phyloP scores from a whole-genome alignment of 495 filamentous ascomycete species.

The Durotheca rogersii region DNA sequence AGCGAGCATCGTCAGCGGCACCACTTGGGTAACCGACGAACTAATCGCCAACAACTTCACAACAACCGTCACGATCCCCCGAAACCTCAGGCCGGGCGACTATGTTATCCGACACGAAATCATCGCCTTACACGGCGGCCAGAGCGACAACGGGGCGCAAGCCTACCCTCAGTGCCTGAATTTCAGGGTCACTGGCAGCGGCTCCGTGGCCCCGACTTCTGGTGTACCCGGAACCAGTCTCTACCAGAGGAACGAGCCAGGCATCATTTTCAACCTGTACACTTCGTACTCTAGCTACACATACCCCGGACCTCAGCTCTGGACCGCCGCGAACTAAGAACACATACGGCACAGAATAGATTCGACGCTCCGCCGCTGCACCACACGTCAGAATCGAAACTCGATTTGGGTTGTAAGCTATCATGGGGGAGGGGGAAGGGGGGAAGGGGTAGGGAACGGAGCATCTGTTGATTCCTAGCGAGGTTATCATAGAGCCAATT shows the following conservation, averaged over 20 bases:
- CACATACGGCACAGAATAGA: no score
- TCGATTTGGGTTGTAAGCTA: no score
- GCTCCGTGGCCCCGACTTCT: constrained; percentile 39
- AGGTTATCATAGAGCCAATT: no score
- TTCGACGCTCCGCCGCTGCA: no score
- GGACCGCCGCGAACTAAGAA: constrained; percentile 7
- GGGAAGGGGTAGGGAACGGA: no score
- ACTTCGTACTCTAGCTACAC: constrained; percentile 34
- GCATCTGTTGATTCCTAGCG: no score
- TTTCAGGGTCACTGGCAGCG: constrained; percentile 60
- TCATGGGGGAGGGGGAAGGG: no score
- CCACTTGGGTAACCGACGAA: constrained; percentile 61
- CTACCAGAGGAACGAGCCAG: constrained; percentile 55
- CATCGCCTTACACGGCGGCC: constrained; percentile 67
- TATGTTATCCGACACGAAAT: constrained; percentile 72
- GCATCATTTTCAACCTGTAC: constrained; percentile 61
- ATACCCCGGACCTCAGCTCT: constrained; percentile 36
- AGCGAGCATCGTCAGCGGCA: constrained; percentile 50
- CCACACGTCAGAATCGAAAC: no score
- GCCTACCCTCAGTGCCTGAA: constrained; percentile 69
- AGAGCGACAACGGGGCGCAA: constrained; percentile 57
- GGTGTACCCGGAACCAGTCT: constrained; percentile 51
- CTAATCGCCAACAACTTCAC: constrained; percentile 63
- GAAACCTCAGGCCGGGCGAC: constrained; percentile 56
- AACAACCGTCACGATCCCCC: constrained; percentile 60